Percentiles rank a stretch among this genome's conserved stretches.
phyloP scores from a whole-genome alignment of 164 flowering plant genomes.

The Annona cherimola region DNA sequence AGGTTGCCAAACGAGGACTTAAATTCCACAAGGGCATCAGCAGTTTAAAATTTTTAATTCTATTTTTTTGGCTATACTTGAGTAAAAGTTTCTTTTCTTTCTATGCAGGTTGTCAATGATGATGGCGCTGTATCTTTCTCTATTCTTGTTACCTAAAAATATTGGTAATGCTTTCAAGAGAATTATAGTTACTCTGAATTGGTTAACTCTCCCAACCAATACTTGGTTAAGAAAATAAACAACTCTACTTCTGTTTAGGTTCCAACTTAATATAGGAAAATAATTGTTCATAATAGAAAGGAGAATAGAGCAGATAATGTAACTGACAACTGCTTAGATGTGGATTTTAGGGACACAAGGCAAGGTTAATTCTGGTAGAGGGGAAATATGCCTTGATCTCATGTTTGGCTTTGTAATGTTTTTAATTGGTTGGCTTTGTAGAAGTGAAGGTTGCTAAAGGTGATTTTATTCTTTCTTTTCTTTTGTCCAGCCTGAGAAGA shows the following conservation, averaged over 20 bases:
- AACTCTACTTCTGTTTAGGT: neutral
- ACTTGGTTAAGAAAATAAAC: neutral
- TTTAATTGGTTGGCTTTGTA: too few relatives aligned
- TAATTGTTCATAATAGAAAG: neutral
- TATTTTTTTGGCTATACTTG: neutral
- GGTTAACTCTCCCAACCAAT: neutral
- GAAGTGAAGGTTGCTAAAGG: too few relatives aligned
- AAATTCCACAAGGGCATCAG: neutral
- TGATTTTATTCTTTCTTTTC: too few relatives aligned
- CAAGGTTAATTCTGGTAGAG: neutral
- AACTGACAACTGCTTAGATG: neutral
- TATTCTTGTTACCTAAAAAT: neutral
- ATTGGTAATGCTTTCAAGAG: neutral
- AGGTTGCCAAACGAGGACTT: too few relatives aligned
- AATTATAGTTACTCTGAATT: neutral
- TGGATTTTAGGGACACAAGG: neutral
- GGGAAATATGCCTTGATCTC: neutral
- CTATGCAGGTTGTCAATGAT: conserved; percentile 84
- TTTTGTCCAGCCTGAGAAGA: too few relatives aligned
- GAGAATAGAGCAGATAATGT: neutral
- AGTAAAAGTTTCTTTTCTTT: neutral
- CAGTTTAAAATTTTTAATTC: neutral
- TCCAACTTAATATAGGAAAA: neutral
- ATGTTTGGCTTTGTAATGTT: too few relatives aligned
- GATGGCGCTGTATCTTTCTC: conserved; percentile 95